A percentile compares a stretch with the other conserved stretches of the same genome.
Conservation (phyloP, 2,329 filamentous ascomycete species). For the Aspergillus puulaauensis region DNA sequence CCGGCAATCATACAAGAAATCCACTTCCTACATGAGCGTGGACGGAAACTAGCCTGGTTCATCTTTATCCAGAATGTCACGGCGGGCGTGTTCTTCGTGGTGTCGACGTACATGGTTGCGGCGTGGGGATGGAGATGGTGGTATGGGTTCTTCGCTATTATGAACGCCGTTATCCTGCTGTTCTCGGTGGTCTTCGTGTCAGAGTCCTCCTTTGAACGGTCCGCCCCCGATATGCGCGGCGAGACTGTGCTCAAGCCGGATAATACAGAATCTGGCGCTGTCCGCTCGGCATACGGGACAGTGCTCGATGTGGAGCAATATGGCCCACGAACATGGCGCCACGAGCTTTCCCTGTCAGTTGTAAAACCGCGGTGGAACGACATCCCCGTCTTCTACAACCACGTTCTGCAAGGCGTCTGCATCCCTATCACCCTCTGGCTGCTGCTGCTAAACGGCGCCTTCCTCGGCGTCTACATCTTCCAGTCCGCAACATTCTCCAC, state of each 20-base stretch:
- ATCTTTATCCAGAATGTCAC: constrained; percentile 12
- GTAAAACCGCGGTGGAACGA: constrained; percentile 1
- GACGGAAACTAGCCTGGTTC: constrained; percentile 12
- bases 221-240: constrained; percentile 1
- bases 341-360: not conserved
- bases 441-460: constrained; percentile 11
- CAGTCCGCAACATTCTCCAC: constrained; percentile 6
- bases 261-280: not conserved
- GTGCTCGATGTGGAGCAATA: not conserved
- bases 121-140: constrained; percentile 15
- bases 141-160: constrained; percentile 14
- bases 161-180: constrained; percentile 3
- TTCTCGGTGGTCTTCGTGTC: constrained; percentile 2
- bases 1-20: constrained; percentile 14
- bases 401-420: constrained; percentile 11
- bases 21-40: constrained; percentile 14
- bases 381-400: constrained; percentile 11
- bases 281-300: too few relatives aligned
- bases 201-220: constrained; percentile 5
- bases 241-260: not conserved
- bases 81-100: constrained; percentile 8
- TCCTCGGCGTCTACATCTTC: constrained; percentile 14
- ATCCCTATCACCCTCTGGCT: constrained; percentile 14
- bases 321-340: constrained; percentile 2
- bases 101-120: constrained; percentile 10